Percentiles rank a stretch among this genome's conserved stretches.
phyloP scores from a whole-genome alignment of 768 basidiomycete genomes.

The Auriscalpium orientale region DNA sequence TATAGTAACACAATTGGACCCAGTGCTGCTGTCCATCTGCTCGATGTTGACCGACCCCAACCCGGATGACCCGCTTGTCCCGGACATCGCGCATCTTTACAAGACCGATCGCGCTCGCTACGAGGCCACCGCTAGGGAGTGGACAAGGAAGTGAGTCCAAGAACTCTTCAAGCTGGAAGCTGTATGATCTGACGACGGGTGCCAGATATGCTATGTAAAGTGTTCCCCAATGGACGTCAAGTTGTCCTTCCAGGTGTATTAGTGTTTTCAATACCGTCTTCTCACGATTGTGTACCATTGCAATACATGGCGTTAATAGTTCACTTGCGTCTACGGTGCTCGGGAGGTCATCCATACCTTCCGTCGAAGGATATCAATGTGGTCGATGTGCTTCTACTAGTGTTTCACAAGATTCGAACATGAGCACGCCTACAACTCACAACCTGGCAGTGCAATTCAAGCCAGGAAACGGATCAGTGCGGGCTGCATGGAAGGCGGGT shows the following conservation, averaged over 20 bases:
- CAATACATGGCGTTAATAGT: slow-evolving; percentile 10
- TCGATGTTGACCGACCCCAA: slow-evolving; percentile 99
- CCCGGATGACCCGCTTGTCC: slow-evolving; percentile 97
- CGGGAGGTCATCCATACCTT: no score
- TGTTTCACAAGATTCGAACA: no score
- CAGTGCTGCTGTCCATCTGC: slow-evolving; percentile 95
- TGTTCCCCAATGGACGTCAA: slow-evolving; percentile 2
- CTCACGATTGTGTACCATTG: slow-evolving; percentile 7
- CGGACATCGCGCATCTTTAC: slow-evolving; percentile 97
- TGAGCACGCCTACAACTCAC: no score
- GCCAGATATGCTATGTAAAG: slow-evolving; percentile 16
- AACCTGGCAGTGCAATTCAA: no score
- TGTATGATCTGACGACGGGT: background rate
- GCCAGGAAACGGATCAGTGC: no score
- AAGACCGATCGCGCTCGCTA: slow-evolving; percentile 98
- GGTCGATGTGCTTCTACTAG: no score
- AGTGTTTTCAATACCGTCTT: slow-evolving; percentile 10
- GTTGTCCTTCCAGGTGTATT: slow-evolving; percentile 9
- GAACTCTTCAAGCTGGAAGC: background rate
- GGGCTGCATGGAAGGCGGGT: no score
- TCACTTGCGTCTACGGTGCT: no score
- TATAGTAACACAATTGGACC: background rate
- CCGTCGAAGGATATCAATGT: no score
- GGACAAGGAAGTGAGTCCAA: slow-evolving; percentile 90
- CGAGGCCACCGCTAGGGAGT: slow-evolving; percentile 97